Evolutionary conservation across 176 grass and related monocot species (phyloP).

Genomic region (Thinopyrum elongatum): DNA sequence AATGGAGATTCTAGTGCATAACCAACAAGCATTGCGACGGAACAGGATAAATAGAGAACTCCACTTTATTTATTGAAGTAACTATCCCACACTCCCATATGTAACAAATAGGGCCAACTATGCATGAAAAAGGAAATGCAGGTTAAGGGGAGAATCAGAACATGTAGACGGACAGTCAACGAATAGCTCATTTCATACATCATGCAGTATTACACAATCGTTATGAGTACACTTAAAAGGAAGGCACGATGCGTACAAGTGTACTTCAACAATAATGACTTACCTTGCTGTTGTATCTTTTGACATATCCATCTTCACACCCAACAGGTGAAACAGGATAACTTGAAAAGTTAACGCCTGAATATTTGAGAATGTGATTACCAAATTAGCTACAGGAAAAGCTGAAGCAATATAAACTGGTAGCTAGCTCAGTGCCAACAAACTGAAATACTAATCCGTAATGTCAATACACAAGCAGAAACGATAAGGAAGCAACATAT

Average conservation of each 20-base stretch:
- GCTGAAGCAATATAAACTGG: background rate
- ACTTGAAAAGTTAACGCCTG: no score
- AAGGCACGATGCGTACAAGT: no score
- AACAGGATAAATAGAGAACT: background rate
- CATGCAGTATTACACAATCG: no score
- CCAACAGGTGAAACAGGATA: no score
- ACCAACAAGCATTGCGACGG: background rate
- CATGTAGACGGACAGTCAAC: background rate
- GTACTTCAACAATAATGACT: background rate
- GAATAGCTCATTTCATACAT: no score
- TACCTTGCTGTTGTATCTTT: no score
- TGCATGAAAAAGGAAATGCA: background rate
- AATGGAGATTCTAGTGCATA: background rate
- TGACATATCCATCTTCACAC: no score
- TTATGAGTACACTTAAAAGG: no score
- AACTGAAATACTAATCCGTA: background rate
- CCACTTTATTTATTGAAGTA: background rate
- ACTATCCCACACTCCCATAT: background rate
- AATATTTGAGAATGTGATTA: no score
- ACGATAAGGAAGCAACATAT: background rate
- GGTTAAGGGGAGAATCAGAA: background rate
- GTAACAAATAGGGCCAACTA: background rate
- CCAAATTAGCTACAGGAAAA: no score
- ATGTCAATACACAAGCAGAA: background rate
- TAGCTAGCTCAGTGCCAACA: background rate